Evolutionary conservation across 768 basidiomycete species (phyloP).

Genomic region (Podaxis carcinomalis): DNA sequence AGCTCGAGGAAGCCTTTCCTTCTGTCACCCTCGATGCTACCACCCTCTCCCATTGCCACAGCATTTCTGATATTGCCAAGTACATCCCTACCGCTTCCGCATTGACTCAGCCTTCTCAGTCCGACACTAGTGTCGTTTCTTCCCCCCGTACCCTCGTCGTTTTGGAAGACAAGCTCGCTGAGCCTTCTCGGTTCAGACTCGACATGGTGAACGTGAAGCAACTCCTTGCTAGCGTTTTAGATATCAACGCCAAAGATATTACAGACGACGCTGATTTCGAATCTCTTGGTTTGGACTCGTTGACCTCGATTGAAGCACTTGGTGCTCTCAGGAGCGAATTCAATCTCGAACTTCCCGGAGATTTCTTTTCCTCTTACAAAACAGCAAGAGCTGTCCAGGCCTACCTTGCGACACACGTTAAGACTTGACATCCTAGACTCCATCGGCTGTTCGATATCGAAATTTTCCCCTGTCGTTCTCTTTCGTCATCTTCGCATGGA

Average conservation of each 20-base stretch:
- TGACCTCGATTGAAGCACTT: slow-evolving; percentile 59
- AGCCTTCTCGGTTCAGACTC: slow-evolving; percentile 16
- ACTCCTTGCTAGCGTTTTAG: slow-evolving; percentile 45
- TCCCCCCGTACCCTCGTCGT: slow-evolving; percentile 37
- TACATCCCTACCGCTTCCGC: neutral
- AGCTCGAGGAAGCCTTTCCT: slow-evolving; percentile 12
- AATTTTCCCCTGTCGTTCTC: slow-evolving; percentile 8
- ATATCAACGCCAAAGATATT: slow-evolving; percentile 33
- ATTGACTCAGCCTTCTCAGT: neutral
- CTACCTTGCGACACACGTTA: slow-evolving; percentile 19
- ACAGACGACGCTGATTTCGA: slow-evolving; percentile 42
- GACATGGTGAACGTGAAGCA: slow-evolving; percentile 27
- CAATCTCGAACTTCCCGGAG: slow-evolving; percentile 36
- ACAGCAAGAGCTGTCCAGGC: slow-evolving; percentile 38
- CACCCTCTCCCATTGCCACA: slow-evolving; percentile 5
- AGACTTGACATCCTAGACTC: neutral
- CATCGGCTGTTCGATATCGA: neutral
- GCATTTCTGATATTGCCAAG: slow-evolving; percentile 9
- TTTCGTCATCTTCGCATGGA: neutral
- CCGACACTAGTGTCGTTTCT: slow-evolving; percentile 17
- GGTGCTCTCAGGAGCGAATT: slow-evolving; percentile 41
- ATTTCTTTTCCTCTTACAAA: slow-evolving; percentile 36
- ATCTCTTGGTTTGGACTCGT: slow-evolving; percentile 57
- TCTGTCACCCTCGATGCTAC: neutral
- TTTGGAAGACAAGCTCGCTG: slow-evolving; percentile 26